Evolutionary conservation across 2,329 filamentous ascomycete species (phyloP).

Genomic region (Pseudopithomyces chartarum): DNA sequence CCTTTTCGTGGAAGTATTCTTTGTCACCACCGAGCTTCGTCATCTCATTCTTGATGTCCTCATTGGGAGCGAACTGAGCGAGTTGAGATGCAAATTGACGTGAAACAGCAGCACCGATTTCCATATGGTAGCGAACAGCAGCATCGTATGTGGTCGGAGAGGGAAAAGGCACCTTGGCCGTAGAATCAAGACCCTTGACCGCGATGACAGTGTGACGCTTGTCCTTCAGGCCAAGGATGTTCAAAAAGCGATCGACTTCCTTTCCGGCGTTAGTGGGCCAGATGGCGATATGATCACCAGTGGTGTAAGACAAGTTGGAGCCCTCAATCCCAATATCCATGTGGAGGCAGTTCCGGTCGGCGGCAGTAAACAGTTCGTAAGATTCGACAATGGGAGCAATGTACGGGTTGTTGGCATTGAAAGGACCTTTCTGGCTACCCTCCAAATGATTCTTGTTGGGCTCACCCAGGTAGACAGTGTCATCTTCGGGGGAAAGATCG

Average conservation of each 20-base stretch:
- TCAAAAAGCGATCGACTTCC: conserved; percentile 89
- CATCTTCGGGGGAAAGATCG: conserved; percentile 72
- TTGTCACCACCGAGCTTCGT: conserved; percentile 88
- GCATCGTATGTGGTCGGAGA: conserved; percentile 96
- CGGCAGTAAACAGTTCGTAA: conserved; percentile 85
- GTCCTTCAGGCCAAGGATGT: conserved; percentile 72
- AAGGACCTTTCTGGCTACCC: conserved; percentile 81
- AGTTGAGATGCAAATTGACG: conserved; percentile 91
- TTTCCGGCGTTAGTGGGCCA: conserved; percentile 96
- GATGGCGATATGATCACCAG: conserved; percentile 94
- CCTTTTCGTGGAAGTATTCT: conserved; percentile 90
- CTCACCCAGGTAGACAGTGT: conserved; percentile 91
- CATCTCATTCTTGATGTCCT: conserved; percentile 85
- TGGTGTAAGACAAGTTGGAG: conserved; percentile 91
- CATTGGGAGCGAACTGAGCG: conserved; percentile 86
- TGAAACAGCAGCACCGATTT: conserved; percentile 92
- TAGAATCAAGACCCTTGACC: conserved; percentile 90
- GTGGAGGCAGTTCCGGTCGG: conserved; percentile 93
- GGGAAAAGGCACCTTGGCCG: conserved; percentile 96
- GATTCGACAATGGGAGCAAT: conserved; percentile 93
- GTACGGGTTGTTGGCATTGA: conserved; percentile 95
- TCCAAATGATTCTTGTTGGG: conserved; percentile 96
- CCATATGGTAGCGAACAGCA: conserved; percentile 92
- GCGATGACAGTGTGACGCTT: conserved; percentile 84
- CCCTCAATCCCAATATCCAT: conserved; percentile 91